Base-by-base conservation (phyloP, 441 rosid genomes). In the Macaranga tanarius region DNA sequence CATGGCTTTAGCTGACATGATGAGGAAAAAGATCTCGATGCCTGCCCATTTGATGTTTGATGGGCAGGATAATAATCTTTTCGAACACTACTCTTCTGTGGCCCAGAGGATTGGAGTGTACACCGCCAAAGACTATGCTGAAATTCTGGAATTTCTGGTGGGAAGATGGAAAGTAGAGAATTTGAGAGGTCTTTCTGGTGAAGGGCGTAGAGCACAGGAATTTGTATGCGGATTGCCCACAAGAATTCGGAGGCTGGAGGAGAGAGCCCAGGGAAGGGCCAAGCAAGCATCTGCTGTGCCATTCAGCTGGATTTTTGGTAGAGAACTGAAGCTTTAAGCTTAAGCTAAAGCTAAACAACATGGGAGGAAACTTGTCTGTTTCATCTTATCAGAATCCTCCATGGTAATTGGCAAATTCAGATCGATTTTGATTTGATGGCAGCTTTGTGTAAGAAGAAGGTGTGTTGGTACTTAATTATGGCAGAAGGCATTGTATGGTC, bases 31-130 rank as follows among this genome's bases (percentile, higher is more conserved):
- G 67, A 88, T 93, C 65, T 75, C 92, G 4, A 93, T 93, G 98
- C 98, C 95, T 0, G 98, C 98, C 4, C 93, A 88, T 72, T 76
- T 93, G 79, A 93, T 93, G 97, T 92, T 84, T 1, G 98, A 93
- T 71, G 98, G 98, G 8, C 77, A 73, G 5, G 91, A 93, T 4
- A 79, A 82, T 64, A 79, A 79, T 63, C 92, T 93, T 66, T 92
- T 93, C 20, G 89, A 92, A 1, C 81, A 92, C 76, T 93, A 85
- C 77, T 89, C 98, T 2, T 74, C 89, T 0, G 95, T 92, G 59
- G 98, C 97, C 38, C 96, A 90, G 78, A 86, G 97, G 42, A 86
- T 93, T 0, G 95, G 91, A 20, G 91, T 93, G 13, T 93, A 93
- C 80, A 91, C 95, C 0, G 89, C 94, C 17, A 85, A 73, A 74